Evolutionary conservation across 352 stramenopile genomes (phyloP).

Genomic region (Pythium pyrilobum): DNA sequence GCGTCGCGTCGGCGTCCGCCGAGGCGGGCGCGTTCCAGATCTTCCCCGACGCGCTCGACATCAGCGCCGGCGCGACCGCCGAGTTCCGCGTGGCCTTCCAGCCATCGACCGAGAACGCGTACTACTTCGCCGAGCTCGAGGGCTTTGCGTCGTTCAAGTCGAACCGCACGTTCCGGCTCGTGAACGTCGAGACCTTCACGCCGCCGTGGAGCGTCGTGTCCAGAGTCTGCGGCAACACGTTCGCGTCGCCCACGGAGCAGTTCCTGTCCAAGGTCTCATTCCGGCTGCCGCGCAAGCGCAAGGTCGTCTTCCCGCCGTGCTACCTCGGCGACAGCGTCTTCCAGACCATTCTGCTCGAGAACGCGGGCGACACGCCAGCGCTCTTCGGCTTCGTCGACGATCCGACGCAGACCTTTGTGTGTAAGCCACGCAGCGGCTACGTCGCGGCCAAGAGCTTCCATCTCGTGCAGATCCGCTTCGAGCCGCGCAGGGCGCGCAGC

Average conservation of each 20-base stretch:
- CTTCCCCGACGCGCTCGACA: constrained; percentile 67
- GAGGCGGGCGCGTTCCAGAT: constrained; percentile 54
- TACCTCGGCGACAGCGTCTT: constrained; percentile 88
- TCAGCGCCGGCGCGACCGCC: constrained; percentile 56
- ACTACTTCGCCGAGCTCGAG: constrained; percentile 90
- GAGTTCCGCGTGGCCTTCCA: constrained; percentile 86
- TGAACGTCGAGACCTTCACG: constrained; percentile 90
- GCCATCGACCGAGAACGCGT: constrained; percentile 68
- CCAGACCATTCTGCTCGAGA: constrained; percentile 85
- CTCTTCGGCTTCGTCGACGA: constrained; percentile 81
- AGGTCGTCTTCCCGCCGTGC: constrained; percentile 82
- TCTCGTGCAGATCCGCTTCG: constrained; percentile 78
- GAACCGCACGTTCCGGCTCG: constrained; percentile 91
- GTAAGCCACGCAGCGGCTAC: constrained; percentile 64
- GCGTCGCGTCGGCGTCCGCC: constrained; percentile 29
- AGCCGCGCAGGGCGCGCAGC: constrained; percentile 33
- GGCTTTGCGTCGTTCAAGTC: constrained; percentile 89
- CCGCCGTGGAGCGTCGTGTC: constrained; percentile 86
- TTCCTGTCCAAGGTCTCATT: constrained; percentile 87
- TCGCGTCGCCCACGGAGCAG: constrained; percentile 69
- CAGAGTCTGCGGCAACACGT: constrained; percentile 84
- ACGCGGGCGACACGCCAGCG: constrained; percentile 84
- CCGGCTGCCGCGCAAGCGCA: constrained; percentile 31
- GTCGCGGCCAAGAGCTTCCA: constrained; percentile 76
- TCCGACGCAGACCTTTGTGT: constrained; percentile 50